phyloP scores from a whole-genome alignment of 495 filamentous ascomycete species.

The Trichoderma parareesei region DNA sequence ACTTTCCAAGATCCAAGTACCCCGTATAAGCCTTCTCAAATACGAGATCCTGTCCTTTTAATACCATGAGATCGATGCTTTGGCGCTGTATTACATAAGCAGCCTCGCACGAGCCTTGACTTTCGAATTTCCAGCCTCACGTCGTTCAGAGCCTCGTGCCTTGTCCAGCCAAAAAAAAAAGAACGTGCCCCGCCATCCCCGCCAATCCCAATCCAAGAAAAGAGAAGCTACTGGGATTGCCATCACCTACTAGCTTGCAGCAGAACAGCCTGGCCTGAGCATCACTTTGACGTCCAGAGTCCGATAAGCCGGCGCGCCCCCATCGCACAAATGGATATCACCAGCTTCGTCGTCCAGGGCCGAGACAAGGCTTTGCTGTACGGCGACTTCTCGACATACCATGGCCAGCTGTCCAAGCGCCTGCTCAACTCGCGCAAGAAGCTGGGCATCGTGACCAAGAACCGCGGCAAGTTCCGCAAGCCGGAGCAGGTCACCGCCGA shows the following conservation, averaged over 20 bases:
- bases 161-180: neutral
- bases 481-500: conserved; percentile 65
- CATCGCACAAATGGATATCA: conserved; percentile 69
- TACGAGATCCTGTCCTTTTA: too few relatives aligned
- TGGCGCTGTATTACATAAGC: neutral
- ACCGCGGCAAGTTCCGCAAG: conserved; percentile 72
- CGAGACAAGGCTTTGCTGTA: conserved; percentile 75
- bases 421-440: conserved; percentile 78
- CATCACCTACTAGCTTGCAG: neutral
- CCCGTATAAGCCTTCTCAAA: too few relatives aligned
- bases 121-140: neutral
- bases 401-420: conserved; percentile 67
- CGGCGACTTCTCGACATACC: conserved; percentile 84
- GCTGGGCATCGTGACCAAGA: conserved; percentile 71
- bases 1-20: too few relatives aligned
- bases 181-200: conserved; percentile 5
- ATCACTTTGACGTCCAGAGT: neutral
- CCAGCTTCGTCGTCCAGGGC: conserved; percentile 65
- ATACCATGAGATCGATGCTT: too few relatives aligned
- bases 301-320: neutral
- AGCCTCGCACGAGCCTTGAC: neutral
- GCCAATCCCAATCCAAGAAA: conserved; percentile 6
- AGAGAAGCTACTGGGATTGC: neutral
- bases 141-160: neutral
- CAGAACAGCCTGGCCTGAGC: conserved; percentile 9